Percentiles rank a stretch among this genome's conserved stretches.
These are phyloP conservation scores for Ascosphaera apis DNA, from an alignment of 2,329 filamentous ascomycete species.

Conservation along the genomic window DNA sequence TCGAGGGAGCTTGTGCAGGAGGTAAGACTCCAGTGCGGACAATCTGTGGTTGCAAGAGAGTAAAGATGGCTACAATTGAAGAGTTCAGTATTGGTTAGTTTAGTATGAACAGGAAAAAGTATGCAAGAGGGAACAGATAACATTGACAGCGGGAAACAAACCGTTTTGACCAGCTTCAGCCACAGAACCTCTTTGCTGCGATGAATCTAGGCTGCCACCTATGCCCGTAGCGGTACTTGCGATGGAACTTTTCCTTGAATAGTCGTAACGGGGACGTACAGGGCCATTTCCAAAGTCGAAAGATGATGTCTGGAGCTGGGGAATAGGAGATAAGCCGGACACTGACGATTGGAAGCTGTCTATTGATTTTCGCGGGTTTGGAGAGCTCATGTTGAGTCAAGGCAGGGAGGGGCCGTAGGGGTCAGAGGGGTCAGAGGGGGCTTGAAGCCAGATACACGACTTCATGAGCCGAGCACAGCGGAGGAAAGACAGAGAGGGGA, in stretches of 20 bases:
- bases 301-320: constrained; percentile 19
- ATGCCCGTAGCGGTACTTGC: constrained; percentile 76
- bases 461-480: too few species aligned
- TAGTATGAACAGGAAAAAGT: too few species aligned
- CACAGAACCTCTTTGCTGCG: constrained; percentile 32
- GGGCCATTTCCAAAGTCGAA: constrained; percentile 15
- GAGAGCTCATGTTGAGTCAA: constrained; percentile 34
- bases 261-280: constrained; percentile 13
- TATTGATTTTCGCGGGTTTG: constrained; percentile 38
- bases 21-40: constrained; percentile 65
- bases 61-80: constrained; percentile 45
- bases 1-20: constrained; percentile 44
- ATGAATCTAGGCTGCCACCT: constrained; percentile 57
- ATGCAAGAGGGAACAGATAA: not conserved
- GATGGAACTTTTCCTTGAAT: constrained; percentile 51
- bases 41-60: constrained; percentile 51
- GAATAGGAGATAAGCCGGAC: constrained; percentile 27
- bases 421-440: too few species aligned
- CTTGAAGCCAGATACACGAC: too few species aligned
- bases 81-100: not conserved
- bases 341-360: constrained; percentile 38
- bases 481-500: too few species aligned
- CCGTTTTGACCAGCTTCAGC: constrained; percentile 51
- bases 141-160: constrained; percentile 16
- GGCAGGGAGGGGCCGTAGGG: too few species aligned